Conservation (phyloP, 2,329 filamentous ascomycete species). For the Macroventuria anomochaeta region DNA sequence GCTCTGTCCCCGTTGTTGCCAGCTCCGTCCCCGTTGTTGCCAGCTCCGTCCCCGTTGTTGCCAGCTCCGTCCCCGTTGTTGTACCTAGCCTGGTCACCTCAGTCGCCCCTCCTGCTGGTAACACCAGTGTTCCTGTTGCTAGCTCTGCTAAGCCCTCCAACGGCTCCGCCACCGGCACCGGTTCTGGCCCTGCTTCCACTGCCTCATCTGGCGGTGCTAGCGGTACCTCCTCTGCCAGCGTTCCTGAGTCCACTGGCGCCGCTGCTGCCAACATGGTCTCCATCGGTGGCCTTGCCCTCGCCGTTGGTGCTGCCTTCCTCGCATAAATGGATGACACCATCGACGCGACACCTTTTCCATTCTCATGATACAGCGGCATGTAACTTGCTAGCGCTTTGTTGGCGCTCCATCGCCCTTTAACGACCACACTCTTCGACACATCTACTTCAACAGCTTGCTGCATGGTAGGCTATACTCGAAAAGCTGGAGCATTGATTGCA, state of each 20-base stretch:
- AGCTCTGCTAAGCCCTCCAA: conserved; percentile 5
- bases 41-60: conserved; percentile 8
- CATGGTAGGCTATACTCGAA: conserved; percentile 22
- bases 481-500: conserved; percentile 19
- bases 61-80: conserved; percentile 2
- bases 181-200: conserved; percentile 11
- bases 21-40: conserved; percentile 2
- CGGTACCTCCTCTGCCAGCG: conserved; percentile 12
- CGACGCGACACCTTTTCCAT: conserved; percentile 3
- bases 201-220: conserved; percentile 13
- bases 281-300: conserved; percentile 38
- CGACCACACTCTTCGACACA: conserved; percentile 21
- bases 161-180: conserved; percentile 1
- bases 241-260: conserved; percentile 31
- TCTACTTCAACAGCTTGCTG: conserved; percentile 17
- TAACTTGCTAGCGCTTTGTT: background rate
- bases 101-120: conserved; percentile 1
- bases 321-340: conserved; percentile 25
- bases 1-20: no score
- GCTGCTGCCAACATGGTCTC: conserved; percentile 38
- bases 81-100: conserved; percentile 1
- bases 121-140: conserved; percentile 5
- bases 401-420: conserved; percentile 10
- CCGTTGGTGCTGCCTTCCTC: conserved; percentile 38
- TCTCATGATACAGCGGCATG: conserved; percentile 15